Base-by-base conservation (phyloP, 305 asterid species). In the Rubia balearica region DNA sequence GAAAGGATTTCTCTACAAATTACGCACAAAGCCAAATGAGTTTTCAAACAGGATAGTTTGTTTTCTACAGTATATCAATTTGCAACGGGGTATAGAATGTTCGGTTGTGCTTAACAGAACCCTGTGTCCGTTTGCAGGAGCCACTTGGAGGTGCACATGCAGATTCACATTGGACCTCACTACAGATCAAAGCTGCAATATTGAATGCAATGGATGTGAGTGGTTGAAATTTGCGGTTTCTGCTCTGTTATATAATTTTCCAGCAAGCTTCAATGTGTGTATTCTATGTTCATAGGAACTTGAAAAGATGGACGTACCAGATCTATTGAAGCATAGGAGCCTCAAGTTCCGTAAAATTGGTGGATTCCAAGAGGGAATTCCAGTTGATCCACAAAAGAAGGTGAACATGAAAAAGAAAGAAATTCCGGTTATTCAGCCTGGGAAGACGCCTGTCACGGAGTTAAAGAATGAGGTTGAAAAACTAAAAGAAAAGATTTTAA, bases 111-210 rank as follows among this genome's bases (percentile, higher is more conserved):
- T 43, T 53, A 7, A 69, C 61, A 10, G 65, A 61, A 69, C 10
- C 65, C 21, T 70, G 74, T 71, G 67, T 62, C 68, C 62, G 48
- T 27, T 74, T 81, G 81, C 84, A 91, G 98, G 98, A 91, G 86
- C 96, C 98, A 75, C 91, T 91, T 79, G 96, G 96, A 61, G 97
- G 95, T 40, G 98, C 96, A 45, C 98, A 94, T 78, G 87, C 91
- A 68, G 97, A 94, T 84, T 83, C 96, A 41, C 73, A 85, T 68
- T 88, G 96, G 97, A 88, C 95, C 64, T 86, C 91, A 16, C 93
- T 85, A 81, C 99, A 89, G 85, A 86, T 94, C 63, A 94, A 91
- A 86, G 68, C 79, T 67, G 93, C 96, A 57, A 94, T 94, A 74
- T 71, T 88, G 71, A 84, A 94, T 75, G 53, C 91, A 74, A 91